Percentiles rank a stretch among this genome's conserved stretches.
Evolutionary conservation across 345 rosid species (phyloP).

Genomic region (Rhodamnia argentea): DNA sequence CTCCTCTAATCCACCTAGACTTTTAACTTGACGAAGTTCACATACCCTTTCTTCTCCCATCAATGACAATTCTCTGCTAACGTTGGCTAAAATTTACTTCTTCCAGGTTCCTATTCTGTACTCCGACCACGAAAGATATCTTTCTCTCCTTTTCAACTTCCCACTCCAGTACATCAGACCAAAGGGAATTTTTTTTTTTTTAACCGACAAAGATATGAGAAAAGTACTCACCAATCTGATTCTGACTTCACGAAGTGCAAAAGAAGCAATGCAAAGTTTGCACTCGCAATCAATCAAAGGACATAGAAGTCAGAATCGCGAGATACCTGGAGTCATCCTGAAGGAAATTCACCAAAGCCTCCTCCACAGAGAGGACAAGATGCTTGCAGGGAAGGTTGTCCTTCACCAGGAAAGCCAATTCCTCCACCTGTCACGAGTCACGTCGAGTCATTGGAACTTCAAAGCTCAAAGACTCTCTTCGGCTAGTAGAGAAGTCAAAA

Average conservation of each 20-base stretch:
- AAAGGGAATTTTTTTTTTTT: not conserved
- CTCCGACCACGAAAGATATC: not conserved
- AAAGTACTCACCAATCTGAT: not conserved
- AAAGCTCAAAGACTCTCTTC: not conserved
- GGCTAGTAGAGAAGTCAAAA: not conserved
- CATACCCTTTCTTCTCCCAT: not conserved
- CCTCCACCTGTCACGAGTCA: slow-evolving; percentile 37
- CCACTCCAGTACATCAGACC: not conserved
- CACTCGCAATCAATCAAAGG: not conserved
- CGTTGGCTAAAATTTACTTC: not conserved
- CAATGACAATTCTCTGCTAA: not conserved
- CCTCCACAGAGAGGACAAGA: slow-evolving; percentile 61
- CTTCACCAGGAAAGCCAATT: slow-evolving; percentile 52
- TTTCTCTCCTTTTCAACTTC: not conserved
- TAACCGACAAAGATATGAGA: not conserved
- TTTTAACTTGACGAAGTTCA: not conserved
- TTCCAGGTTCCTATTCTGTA: not conserved
- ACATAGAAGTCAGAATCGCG: not conserved
- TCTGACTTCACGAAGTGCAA: not conserved
- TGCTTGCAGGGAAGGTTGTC: slow-evolving; percentile 58
- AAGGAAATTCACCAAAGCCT: slow-evolving; percentile 39
- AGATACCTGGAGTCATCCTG: slow-evolving; percentile 25
- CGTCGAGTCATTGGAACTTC: not conserved
- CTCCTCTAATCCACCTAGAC: not conserved
- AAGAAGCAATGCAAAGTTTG: not conserved